A percentile compares a stretch with the other conserved stretches of the same genome.
These are phyloP conservation scores for Tagetes patula DNA, from an alignment of 129 eudicot genomes.

Conservation along the genomic window DNA sequence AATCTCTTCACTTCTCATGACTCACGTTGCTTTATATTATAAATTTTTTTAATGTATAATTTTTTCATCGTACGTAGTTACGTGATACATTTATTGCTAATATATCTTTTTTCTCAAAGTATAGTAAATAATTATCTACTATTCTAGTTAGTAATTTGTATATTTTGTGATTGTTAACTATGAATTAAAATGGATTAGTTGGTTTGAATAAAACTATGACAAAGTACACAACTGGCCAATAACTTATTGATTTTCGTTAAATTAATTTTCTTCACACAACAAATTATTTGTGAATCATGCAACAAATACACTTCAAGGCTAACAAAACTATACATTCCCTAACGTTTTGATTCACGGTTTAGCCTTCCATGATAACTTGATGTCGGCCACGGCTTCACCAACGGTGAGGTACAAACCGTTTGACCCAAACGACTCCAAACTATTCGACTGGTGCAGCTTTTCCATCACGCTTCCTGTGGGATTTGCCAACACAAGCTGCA, in stretches of 20 bases:
- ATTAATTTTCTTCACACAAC: background rate
- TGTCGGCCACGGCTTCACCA: slow-evolving; percentile 43
- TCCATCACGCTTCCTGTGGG: slow-evolving; percentile 45
- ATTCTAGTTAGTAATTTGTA: too few species aligned
- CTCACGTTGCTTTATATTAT: too few species aligned
- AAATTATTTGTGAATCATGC: background rate
- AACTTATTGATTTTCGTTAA: background rate
- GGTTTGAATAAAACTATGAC: background rate
- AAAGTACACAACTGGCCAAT: background rate
- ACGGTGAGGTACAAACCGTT: slow-evolving; percentile 32
- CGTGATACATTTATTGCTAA: too few species aligned
- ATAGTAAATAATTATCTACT: too few species aligned
- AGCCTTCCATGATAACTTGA: slow-evolving; percentile 31
- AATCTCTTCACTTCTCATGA: too few species aligned
- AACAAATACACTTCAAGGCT: background rate
- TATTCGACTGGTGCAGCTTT: slow-evolving; percentile 42
- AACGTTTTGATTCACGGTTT: background rate
- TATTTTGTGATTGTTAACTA: too few species aligned
- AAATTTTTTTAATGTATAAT: too few species aligned
- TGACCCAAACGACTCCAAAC: slow-evolving; percentile 24
- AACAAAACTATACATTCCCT: background rate
- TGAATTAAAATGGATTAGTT: background rate
- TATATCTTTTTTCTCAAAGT: too few species aligned
- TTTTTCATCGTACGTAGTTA: too few species aligned
- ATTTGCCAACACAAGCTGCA: slow-evolving; percentile 46